These are phyloP conservation scores for Cystobasidium tubakii DNA, from an alignment of 768 basidiomycete genomes.

Conservation along the genomic window DNA sequence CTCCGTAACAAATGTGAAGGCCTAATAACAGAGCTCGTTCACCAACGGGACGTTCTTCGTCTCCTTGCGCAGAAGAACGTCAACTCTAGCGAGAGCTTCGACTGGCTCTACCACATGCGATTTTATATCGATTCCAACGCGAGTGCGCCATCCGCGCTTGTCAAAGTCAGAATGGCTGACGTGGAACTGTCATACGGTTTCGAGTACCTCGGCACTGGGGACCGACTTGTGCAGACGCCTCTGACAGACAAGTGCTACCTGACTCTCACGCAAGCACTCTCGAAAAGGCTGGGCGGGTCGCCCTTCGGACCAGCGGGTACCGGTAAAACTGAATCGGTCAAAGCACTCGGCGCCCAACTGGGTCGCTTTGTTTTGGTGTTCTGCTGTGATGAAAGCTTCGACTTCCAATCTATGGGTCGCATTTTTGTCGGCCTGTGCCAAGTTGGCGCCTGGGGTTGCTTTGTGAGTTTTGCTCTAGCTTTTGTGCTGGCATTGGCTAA, in stretches of 20 bases:
- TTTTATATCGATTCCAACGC: conserved; percentile 74
- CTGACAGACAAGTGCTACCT: conserved; percentile 95
- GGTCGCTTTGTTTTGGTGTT: conserved; percentile 99
- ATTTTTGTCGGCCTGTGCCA: conserved; percentile 98
- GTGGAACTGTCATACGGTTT: conserved; percentile 93
- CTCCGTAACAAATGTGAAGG: conserved; percentile 98
- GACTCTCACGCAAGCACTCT: conserved; percentile 88
- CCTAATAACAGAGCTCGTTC: conserved; percentile 95
- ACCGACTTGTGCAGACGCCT: conserved; percentile 94
- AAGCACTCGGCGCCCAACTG: conserved; percentile 92
- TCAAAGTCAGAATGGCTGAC: conserved; percentile 78
- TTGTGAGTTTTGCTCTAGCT: conserved; percentile 41
- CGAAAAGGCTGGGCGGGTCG: conserved; percentile 89
- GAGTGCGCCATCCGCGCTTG: conserved; percentile 72
- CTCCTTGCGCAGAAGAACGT: conserved; percentile 64
- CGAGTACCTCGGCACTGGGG: conserved; percentile 96
- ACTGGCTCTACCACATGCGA: conserved; percentile 97
- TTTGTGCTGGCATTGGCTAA: neutral
- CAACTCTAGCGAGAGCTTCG: conserved; percentile 65
- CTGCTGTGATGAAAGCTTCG: conserved; percentile 98
- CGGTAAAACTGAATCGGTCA: conserved; percentile 98
- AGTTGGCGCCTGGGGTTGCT: conserved; percentile 91
- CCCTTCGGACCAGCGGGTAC: conserved; percentile 99
- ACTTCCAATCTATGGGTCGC: conserved; percentile 99
- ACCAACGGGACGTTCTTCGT: conserved; percentile 91